Evolutionary conservation across 1,139 yeast species (phyloP).

Genomic region (Debaryomycetaceae sp.): DNA sequence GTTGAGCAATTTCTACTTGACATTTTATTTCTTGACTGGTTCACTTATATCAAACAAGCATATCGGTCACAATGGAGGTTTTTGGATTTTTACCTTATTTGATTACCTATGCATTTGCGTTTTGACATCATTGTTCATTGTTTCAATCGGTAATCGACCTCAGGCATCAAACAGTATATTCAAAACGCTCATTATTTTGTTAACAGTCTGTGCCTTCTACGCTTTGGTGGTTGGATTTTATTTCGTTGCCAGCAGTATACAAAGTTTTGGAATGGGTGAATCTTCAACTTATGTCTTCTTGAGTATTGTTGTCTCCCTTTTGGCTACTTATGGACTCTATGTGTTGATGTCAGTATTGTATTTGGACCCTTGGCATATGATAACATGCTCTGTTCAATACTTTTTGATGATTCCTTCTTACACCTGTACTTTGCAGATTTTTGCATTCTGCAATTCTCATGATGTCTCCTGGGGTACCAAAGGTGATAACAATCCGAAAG

Average conservation of each 20-base stretch:
- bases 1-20: constrained; percentile 81
- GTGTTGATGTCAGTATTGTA: constrained; percentile 73
- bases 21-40: constrained; percentile 91
- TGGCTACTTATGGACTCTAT: constrained; percentile 92
- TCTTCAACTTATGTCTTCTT: constrained; percentile 52
- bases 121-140: constrained; percentile 78
- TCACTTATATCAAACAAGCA: constrained; percentile 55
- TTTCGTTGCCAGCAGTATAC: constrained; percentile 62
- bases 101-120: constrained; percentile 80
- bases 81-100: constrained; percentile 77
- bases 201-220: constrained; percentile 77
- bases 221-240: constrained; percentile 80
- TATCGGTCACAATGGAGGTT: constrained; percentile 68
- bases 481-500: constrained; percentile 77
- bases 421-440: constrained; percentile 85
- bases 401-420: constrained; percentile 87
- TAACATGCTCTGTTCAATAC: constrained; percentile 82
- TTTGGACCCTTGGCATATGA: constrained; percentile 91
- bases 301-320: constrained; percentile 79
- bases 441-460: constrained; percentile 81
- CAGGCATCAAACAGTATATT: constrained; percentile 78
- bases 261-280: constrained; percentile 33
- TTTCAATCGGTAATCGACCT: constrained; percentile 94
- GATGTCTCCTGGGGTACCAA: constrained; percentile 63
- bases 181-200: constrained; percentile 62